Percentiles rank a stretch among this genome's conserved stretches.
Conservation (phyloP, 805 yeast genomes). For the Ogataea polymorpha region DNA sequence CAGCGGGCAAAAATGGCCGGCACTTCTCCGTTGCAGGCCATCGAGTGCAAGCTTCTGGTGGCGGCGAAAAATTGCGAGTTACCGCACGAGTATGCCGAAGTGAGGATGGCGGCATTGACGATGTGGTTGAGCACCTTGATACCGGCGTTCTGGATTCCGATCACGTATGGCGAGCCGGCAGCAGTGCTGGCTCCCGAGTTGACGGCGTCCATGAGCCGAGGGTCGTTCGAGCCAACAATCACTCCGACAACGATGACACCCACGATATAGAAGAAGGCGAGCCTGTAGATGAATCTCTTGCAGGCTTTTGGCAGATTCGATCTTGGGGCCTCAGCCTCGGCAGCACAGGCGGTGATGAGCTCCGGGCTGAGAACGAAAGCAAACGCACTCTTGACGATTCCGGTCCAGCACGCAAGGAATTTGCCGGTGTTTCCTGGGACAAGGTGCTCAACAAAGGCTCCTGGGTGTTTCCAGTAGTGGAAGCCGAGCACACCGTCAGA, state of each 20-base stretch:
- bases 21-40: slow-evolving; percentile 73
- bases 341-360: slow-evolving; percentile 31
- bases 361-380: slow-evolving; percentile 48
- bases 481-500: slow-evolving; percentile 42
- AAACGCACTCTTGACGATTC: slow-evolving; percentile 61
- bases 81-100: slow-evolving; percentile 58
- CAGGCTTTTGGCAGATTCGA: slow-evolving; percentile 33
- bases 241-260: slow-evolving; percentile 45
- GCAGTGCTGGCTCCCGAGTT: slow-evolving; percentile 55
- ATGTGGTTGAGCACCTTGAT: slow-evolving; percentile 71
- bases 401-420: slow-evolving; percentile 62
- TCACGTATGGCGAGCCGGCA: slow-evolving; percentile 82
- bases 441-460: slow-evolving; percentile 48
- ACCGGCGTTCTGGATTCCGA: slow-evolving; percentile 70
- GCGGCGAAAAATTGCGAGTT: slow-evolving; percentile 73
- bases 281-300: slow-evolving; percentile 31
- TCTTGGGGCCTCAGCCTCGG: slow-evolving; percentile 33
- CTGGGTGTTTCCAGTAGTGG: slow-evolving; percentile 38
- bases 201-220: slow-evolving; percentile 41
- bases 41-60: slow-evolving; percentile 70
- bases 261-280: slow-evolving; percentile 31
- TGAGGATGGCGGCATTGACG: slow-evolving; percentile 67
- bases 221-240: slow-evolving; percentile 43
- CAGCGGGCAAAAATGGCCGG: slow-evolving; percentile 63
- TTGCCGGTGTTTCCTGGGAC: slow-evolving; percentile 55